These are phyloP conservation scores for Acorus gramineus DNA, from an alignment of 106 monocot species.

Conservation along the genomic window DNA sequence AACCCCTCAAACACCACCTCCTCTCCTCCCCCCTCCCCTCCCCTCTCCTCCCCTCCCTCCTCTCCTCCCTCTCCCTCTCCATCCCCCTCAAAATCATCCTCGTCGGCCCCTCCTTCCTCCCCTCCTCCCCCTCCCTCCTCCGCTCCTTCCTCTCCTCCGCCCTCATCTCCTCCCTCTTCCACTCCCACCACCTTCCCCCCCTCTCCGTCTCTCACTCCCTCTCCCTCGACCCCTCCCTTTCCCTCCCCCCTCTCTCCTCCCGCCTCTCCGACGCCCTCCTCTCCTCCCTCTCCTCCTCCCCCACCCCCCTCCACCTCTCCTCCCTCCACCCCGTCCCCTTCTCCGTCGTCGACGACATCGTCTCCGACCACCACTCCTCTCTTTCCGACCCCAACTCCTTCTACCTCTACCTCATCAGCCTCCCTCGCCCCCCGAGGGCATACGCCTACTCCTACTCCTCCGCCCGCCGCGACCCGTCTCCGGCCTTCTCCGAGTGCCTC, in stretches of 20 bases:
- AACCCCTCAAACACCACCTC: slow-evolving; percentile 27
- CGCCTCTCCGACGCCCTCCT: slow-evolving; percentile 37
- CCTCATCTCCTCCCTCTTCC: slow-evolving; percentile 36
- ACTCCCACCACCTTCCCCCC: slow-evolving; percentile 42
- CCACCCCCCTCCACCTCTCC: slow-evolving; percentile 41
- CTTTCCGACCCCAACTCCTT: slow-evolving; percentile 27
- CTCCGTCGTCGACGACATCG: slow-evolving; percentile 41
- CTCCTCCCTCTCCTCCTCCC: slow-evolving; percentile 34
- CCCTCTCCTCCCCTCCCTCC: slow-evolving; percentile 13
- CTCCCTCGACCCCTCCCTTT: slow-evolving; percentile 32
- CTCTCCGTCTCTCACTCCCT: slow-evolving; percentile 62
- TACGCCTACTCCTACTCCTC: slow-evolving; percentile 64
- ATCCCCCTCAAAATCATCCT: slow-evolving; percentile 68
- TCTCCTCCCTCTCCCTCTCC: slow-evolving; percentile 34
- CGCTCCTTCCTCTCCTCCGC: slow-evolving; percentile 35
- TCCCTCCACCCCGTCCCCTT: slow-evolving; percentile 41
- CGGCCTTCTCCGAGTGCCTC: slow-evolving; percentile 49
- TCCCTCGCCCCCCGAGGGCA: slow-evolving; percentile 29
- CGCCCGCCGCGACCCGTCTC: slow-evolving; percentile 18
- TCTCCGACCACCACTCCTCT: slow-evolving; percentile 32
- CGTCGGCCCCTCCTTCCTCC: slow-evolving; percentile 56
- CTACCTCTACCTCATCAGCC: slow-evolving; percentile 66
- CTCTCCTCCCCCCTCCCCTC: slow-evolving; percentile 9
- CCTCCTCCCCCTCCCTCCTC: slow-evolving; percentile 32
- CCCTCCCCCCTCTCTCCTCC: slow-evolving; percentile 21